These are phyloP conservation scores for Xylariales sp. DNA, from an alignment of 2,329 filamentous ascomycete genomes.

Conservation along the genomic window DNA sequence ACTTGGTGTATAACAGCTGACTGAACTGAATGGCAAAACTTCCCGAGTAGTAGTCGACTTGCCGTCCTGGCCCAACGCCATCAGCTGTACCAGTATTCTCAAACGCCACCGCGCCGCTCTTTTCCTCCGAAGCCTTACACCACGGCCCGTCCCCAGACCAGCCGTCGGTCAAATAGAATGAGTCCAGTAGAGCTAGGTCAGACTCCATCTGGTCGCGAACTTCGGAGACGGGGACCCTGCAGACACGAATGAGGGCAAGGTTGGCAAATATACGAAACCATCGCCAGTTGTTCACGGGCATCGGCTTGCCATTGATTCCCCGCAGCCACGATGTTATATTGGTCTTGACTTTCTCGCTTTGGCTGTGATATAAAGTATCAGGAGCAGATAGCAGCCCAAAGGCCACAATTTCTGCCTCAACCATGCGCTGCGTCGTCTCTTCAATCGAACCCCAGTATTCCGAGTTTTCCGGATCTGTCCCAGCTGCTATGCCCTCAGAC, in stretches of 20 bases:
- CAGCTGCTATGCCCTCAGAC: constrained; percentile 24
- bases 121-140: constrained; percentile 27
- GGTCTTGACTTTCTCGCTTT: constrained; percentile 20
- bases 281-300: constrained; percentile 46
- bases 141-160: constrained; percentile 45
- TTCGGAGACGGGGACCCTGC: constrained; percentile 27
- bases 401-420: constrained; percentile 47
- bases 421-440: constrained; percentile 47
- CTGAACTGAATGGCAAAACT: constrained; percentile 51
- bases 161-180: constrained; percentile 38
- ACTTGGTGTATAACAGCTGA: constrained; percentile 40
- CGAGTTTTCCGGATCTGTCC: constrained; percentile 25
- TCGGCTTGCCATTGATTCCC: constrained; percentile 36
- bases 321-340: constrained; percentile 37
- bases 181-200: constrained; percentile 38
- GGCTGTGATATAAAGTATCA: constrained; percentile 25
- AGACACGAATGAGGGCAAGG: constrained; percentile 38
- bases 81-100: too few species aligned
- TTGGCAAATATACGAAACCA: constrained; percentile 50
- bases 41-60: constrained; percentile 49
- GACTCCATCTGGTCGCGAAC: constrained; percentile 31
- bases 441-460: constrained; percentile 45
- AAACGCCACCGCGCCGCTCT: too few species aligned
- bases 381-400: constrained; percentile 43
- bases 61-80: too few species aligned